Percentiles rank a stretch among this genome's conserved stretches.
Conservation (phyloP, 306 rosid species). For the Rosa rugosa region DNA sequence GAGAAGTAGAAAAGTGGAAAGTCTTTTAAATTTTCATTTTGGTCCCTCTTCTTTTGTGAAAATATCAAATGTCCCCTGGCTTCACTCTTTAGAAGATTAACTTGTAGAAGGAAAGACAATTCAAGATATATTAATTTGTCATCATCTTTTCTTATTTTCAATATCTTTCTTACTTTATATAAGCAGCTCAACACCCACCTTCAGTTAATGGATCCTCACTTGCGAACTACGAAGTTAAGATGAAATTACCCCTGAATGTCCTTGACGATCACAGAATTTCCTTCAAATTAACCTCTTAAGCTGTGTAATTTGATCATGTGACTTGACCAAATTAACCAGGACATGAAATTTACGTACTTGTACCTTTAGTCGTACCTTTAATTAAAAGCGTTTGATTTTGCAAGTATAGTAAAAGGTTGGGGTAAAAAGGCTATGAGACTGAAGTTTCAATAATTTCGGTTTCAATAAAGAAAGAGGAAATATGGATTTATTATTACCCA, state of each 20-base stretch:
- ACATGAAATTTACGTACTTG: no score
- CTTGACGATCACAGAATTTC: no score
- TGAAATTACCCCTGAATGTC: neutral
- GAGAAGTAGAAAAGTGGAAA: constrained; percentile 18
- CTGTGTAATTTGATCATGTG: neutral
- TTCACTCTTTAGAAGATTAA: constrained; percentile 10
- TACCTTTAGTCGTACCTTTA: neutral
- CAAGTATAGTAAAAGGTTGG: no score
- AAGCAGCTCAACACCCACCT: neutral
- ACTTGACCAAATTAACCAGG: neutral
- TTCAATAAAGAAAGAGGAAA: no score
- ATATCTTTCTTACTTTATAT: neutral
- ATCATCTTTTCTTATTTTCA: neutral
- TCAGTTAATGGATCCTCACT: no score
- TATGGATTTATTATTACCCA: neutral
- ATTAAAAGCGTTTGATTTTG: no score
- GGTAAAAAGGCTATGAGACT: no score
- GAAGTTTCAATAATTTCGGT: no score
- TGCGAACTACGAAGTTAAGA: neutral
- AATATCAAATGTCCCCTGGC: neutral
- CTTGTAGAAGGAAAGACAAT: constrained; percentile 24
- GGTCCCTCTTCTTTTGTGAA: constrained; percentile 29
- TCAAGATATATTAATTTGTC: neutral
- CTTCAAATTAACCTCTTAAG: neutral
- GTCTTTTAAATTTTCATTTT: constrained; percentile 24